These are phyloP conservation scores for Liquidambar formosana DNA, from an alignment of 164 flowering plant genomes.

Conservation along the genomic window DNA sequence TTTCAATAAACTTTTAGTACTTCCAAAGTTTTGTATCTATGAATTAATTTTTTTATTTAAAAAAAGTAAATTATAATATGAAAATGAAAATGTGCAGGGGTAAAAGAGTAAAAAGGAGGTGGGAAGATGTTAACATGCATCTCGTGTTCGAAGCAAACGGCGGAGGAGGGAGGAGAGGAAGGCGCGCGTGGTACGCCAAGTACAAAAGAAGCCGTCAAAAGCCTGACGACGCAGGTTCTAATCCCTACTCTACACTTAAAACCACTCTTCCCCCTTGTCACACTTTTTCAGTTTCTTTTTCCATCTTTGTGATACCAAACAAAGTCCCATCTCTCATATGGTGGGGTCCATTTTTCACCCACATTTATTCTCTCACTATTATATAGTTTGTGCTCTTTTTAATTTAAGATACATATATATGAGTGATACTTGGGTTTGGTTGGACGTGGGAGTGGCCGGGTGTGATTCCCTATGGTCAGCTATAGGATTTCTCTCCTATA, in stretches of 20 bases:
- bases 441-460: too few relatives aligned
- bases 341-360: background rate
- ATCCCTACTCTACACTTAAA: conserved; percentile 10
- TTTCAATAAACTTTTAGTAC: too few relatives aligned
- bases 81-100: background rate
- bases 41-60: too few relatives aligned
- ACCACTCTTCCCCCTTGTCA: background rate
- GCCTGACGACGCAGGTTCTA: conserved; percentile 87
- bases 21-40: too few relatives aligned
- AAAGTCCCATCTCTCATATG: conserved; percentile 11
- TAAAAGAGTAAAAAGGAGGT: background rate
- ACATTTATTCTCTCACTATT: background rate
- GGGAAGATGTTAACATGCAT: conserved; percentile 84
- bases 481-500: too few relatives aligned
- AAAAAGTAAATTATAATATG: background rate
- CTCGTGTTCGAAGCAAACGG: conserved; percentile 77
- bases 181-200: conserved; percentile 79
- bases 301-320: conserved; percentile 20
- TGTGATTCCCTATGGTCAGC: too few relatives aligned
- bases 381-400: too few relatives aligned
- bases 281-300: background rate
- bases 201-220: conserved; percentile 87
- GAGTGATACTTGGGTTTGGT: too few relatives aligned
- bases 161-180: conserved; percentile 44
- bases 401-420: too few relatives aligned